Evolutionary conservation across 176 grass and related monocot species (phyloP), one percentile per base, ranked within the genome.

Genomic region (Oryza coarctata): DNA sequence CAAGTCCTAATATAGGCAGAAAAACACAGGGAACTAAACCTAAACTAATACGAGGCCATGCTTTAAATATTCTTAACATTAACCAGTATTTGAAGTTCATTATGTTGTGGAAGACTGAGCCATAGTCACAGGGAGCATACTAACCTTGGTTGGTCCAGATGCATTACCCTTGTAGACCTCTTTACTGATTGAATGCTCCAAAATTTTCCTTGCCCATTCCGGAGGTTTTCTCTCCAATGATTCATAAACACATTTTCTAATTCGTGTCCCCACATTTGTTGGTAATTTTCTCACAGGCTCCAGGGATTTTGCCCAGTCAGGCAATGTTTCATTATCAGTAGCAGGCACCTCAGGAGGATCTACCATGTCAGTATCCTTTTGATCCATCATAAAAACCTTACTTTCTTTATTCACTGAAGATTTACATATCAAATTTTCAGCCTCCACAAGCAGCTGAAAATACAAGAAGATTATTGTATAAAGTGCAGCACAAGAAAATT

Each of bases 221-320:
- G 93, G 96, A 47, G 96, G 96, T 72, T 93, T 90, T 82, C 36
- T 87, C 12, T 93, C 93, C 72, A 98, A 81, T 60, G 93, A 82
- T 86, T 95, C 90, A 83, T 90, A 92, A 80, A 98, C 86, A n/a
- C 96, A 98, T 80, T 93, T 98, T 89, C 96, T 95, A 43, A 98
- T 98, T 90, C 96, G 91, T 22, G 96, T 98, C 68, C 96, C 96
- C 43, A 98, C 96, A 91, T 98, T 98, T 65, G 96, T 98, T n/a
- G 96, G 96, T 49, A 98, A 82, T 84, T 98, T 98, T 84, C 84
- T 91, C 75, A 98, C 96, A 68, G 93, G 91, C 79, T 98, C 96
- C 73, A 98, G 50, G 65, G 90, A 87, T 79, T 93, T 83, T 79
- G 93, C 96, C 96, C 96, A 98, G 81, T 93, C 89, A 69, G 96